Conservation (phyloP, 2,329 filamentous ascomycete species). For the Monosporascus cannonballus region DNA sequence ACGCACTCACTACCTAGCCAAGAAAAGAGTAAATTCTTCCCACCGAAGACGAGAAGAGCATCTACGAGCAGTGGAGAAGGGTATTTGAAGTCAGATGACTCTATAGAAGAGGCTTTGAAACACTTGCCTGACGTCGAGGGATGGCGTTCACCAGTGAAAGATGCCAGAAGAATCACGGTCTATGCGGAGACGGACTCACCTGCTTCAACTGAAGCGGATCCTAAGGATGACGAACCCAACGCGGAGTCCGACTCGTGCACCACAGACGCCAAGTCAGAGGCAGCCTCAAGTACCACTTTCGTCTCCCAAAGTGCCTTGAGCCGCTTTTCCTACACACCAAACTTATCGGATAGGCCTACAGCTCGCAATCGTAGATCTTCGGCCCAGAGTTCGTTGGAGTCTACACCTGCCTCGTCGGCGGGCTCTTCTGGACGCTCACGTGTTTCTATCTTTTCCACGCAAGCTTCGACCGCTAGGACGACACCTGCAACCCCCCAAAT, state of each 20-base stretch:
- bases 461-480: constrained; percentile 36
- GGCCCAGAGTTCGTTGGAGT: constrained; percentile 14
- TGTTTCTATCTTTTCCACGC: constrained; percentile 23
- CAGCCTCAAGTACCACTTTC: constrained; percentile 9
- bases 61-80: constrained; percentile 30
- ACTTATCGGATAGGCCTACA: constrained; percentile 5
- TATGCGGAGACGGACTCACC: constrained; percentile 37
- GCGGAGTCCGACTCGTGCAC: background rate
- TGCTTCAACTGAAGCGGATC: constrained; percentile 4
- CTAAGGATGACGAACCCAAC: constrained; percentile 14
- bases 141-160: constrained; percentile 35
- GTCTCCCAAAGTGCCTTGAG: constrained; percentile 25
- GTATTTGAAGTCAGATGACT: constrained; percentile 50
- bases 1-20: constrained; percentile 21
- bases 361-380: constrained; percentile 7
- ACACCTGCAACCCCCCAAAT: constrained; percentile 33
- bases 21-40: constrained; percentile 51
- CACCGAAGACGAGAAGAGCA: constrained; percentile 22
- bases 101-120: constrained; percentile 47
- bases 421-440: constrained; percentile 9
- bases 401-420: constrained; percentile 30
- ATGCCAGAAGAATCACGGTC: constrained; percentile 33
- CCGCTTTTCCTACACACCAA: constrained; percentile 24
- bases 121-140: constrained; percentile 46
- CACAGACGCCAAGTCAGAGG: background rate